Base-by-base conservation (phyloP, 495 filamentous ascomycete genomes). In the Penicillium crystallinum region DNA sequence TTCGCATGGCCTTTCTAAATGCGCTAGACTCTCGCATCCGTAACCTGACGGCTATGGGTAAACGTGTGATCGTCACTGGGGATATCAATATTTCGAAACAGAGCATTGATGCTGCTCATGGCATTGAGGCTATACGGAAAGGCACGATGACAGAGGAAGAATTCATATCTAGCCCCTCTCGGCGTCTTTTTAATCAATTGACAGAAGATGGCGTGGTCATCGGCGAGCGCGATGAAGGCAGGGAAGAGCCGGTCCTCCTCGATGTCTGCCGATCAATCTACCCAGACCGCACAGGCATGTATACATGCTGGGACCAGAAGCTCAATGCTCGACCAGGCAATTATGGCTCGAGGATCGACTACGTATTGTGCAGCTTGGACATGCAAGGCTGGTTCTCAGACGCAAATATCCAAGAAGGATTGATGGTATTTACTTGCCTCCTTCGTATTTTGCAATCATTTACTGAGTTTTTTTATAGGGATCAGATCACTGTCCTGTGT, bases 401-500 rank as follows among this genome's bases (percentile, higher is more conserved):
- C 48, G 82, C 89, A n/a, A 89, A 97, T 58, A 97, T 97, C 27
- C 93, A 97, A 63, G 91, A 97, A 68, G 93, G 92, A 3, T 73
- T 98, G 8, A 82, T 96, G 79, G 83, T 85, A 68, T 17, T 68
- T 56, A 10, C 46, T 47, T 22, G 2, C 30, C 19, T 6, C 6
- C 15, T 18, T 21, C 10, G n/a, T 15, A 1, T 14, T 10, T 51
- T 19, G 33, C n/a, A 30, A 46, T 14, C 18, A 39, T 45, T 27
- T 52, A 69, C 53, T 22, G 22, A 38, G 38, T 18, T n/a, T 8
- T 38, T 42, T 5, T 8, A 18, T 51, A 86, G 79, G 93, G 93
- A 10, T 98, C 93, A 0, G 93, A 98, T 61, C 93, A 98, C 66
- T 98, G 93, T 58, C 93, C 93, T 0, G 92, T 98, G 4, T 97